Evolutionary conservation across 768 basidiomycete species (phyloP), one percentile per base, ranked within the genome.

Genomic region (Collybia mongolica): DNA sequence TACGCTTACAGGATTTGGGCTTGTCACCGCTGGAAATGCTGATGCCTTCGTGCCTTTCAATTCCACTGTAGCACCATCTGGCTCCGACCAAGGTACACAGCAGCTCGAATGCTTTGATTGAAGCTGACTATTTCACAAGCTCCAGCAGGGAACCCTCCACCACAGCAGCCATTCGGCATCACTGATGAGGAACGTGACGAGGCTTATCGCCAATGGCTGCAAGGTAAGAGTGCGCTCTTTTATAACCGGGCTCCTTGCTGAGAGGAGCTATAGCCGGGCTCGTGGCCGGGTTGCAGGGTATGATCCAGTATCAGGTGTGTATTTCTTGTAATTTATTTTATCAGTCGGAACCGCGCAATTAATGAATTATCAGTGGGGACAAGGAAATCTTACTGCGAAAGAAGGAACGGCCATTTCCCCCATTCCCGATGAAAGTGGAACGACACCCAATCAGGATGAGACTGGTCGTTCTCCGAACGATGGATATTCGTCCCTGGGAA

Each of bases 41-140:
- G 68, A 74, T 15, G 61, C 64, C 54, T 88, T 83, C 49, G 80
- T 83, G 5, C 83, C 85, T 0, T 88, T 87, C 71, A 83, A 87
- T 58, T 63, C 65, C 32, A 72, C 77, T n/a, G n/a, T n/a, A 48
- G 51, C 76, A 15, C 67, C 76, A n/a, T 75, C 72, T 52, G 72
- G 65, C 22, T 28, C 70, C 24, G 67, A 72, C 37, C 18, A 47
- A 17, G 46, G 69, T 67, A 53, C 32, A 12, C 14, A 32, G 32
- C 6, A 11, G 32, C 11, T 32, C 32, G 14, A 32, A 14, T 11
- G 11, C 5, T 14, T 32, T 14, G 14, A 15, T 44, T 41, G 2
- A 52, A 17, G 19, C 23, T 32, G 6, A 18, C 44, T 48, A 39
- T 48, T 41, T 19, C 18, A 48, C 14, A 20, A 52, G 44, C 42